Percentiles rank a stretch among this genome's conserved stretches.
Evolutionary conservation across 2,329 filamentous ascomycete genomes (phyloP).

Genomic region (Fusarium verrucosum): DNA sequence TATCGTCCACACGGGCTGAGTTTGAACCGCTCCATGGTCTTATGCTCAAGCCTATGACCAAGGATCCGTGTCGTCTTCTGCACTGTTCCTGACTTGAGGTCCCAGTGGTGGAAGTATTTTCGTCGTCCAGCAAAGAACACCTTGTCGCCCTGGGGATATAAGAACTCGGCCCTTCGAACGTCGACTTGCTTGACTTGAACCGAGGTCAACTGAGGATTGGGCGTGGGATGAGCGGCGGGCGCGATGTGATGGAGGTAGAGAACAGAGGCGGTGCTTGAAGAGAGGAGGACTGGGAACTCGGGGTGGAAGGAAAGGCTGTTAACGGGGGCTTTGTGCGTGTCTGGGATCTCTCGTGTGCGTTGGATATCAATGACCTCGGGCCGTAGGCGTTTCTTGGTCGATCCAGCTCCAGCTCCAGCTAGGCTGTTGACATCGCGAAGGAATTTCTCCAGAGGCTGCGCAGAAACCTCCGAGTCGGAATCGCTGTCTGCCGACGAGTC

Average conservation of each 20-base stretch:
- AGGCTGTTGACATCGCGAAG: constrained; percentile 79
- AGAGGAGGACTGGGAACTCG: constrained; percentile 85
- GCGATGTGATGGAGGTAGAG: constrained; percentile 91
- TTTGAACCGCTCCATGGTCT: constrained; percentile 89
- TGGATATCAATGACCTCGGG: constrained; percentile 93
- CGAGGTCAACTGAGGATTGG: constrained; percentile 90
- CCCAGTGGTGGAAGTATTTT: constrained; percentile 94
- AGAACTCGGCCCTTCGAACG: constrained; percentile 84
- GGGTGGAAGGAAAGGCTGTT: constrained; percentile 91
- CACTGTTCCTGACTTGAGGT: constrained; percentile 81
- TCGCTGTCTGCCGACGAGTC: constrained; percentile 63
- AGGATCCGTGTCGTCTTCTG: constrained; percentile 82
- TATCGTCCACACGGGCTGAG: constrained; percentile 86
- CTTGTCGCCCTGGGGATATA: constrained; percentile 74
- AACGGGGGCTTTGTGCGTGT: constrained; percentile 80
- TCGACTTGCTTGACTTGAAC: constrained; percentile 86
- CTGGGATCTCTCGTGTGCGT: constrained; percentile 84
- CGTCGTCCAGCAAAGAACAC: constrained; percentile 90
- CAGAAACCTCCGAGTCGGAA: constrained; percentile 69
- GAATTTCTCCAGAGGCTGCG: constrained; percentile 80
- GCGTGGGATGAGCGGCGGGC: constrained; percentile 75
- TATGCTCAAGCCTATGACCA: constrained; percentile 82
- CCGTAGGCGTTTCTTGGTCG: constrained; percentile 74
- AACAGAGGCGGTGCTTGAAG: constrained; percentile 85
- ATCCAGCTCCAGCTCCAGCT: constrained; percentile 59